These are phyloP conservation scores for Kwoniella pini DNA, from an alignment of 768 basidiomycete species.

Conservation along the genomic window DNA sequence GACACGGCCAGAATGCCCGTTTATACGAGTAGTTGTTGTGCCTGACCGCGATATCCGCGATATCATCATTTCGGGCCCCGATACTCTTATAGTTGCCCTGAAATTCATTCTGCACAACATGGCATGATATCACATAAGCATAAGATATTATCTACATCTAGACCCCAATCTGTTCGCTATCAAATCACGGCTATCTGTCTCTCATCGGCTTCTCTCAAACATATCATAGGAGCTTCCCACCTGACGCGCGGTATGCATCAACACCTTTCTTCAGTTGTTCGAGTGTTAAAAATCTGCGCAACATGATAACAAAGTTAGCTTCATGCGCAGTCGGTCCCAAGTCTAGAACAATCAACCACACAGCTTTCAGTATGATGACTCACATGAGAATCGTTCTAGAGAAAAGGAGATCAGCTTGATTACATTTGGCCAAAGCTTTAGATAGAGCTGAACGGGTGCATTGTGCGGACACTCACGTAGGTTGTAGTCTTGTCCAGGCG, in stretches of 20 bases:
- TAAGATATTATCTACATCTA: neutral
- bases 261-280: constrained; percentile 50
- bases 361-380: constrained; percentile 4
- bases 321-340: neutral
- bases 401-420: neutral
- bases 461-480: constrained; percentile 37
- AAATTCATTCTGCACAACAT: too few species aligned
- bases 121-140: neutral
- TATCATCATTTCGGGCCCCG: too few species aligned
- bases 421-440: neutral
- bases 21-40: too few species aligned
- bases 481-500: constrained; percentile 49
- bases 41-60: too few species aligned
- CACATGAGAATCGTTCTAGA: constrained; percentile 39
- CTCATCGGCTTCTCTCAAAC: neutral
- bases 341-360: neutral
- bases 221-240: constrained; percentile 34
- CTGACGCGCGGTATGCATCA: constrained; percentile 35
- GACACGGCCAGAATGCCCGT: too few species aligned
- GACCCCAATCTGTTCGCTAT: too few species aligned
- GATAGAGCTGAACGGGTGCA: too few species aligned
- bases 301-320: constrained; percentile 1
- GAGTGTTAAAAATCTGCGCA: constrained; percentile 39
- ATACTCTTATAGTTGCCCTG: too few species aligned
- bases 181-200: too few species aligned